phyloP scores from a whole-genome alignment of 345 rosid species.

The Physaria fendleri region DNA sequence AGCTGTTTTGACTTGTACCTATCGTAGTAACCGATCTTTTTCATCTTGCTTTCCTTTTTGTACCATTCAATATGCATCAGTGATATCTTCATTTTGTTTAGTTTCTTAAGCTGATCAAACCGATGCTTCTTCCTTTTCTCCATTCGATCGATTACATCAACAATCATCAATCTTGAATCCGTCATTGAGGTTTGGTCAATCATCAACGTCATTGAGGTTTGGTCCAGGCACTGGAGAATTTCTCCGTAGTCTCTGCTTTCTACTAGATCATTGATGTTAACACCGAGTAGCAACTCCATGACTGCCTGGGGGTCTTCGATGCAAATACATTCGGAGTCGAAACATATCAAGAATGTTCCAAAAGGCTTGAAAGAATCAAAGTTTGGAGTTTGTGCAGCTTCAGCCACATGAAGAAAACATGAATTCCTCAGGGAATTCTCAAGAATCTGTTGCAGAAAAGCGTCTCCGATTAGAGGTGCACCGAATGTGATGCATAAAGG shows the following conservation, averaged over 20 bases:
- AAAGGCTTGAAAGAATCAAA: conserved; percentile 35
- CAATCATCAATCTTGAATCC: not conserved
- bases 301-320: conserved; percentile 44
- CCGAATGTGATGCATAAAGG: conserved; percentile 76
- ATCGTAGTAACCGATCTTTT: conserved; percentile 51
- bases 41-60: conserved; percentile 38
- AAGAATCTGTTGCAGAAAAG: conserved; percentile 31
- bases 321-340: conserved; percentile 33
- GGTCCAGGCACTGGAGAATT: conserved; percentile 1
- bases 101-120: conserved; percentile 27
- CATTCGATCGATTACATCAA: conserved; percentile 21
- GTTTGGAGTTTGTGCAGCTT: not conserved
- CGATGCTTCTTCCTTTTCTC: conserved; percentile 18
- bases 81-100: conserved; percentile 33
- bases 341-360: conserved; percentile 49
- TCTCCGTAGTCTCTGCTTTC: conserved; percentile 11
- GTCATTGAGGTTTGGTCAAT: too few species aligned
- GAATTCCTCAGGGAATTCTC: conserved; percentile 36
- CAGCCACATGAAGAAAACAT: conserved; percentile 48
- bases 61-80: conserved; percentile 56
- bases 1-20: conserved; percentile 5
- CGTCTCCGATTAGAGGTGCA: conserved; percentile 47
- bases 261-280: not conserved
- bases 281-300: conserved; percentile 11
- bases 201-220: too few species aligned